Evolutionary conservation across 352 stramenopile genomes (phyloP).

Genomic region (Discostella stelligera): DNA sequence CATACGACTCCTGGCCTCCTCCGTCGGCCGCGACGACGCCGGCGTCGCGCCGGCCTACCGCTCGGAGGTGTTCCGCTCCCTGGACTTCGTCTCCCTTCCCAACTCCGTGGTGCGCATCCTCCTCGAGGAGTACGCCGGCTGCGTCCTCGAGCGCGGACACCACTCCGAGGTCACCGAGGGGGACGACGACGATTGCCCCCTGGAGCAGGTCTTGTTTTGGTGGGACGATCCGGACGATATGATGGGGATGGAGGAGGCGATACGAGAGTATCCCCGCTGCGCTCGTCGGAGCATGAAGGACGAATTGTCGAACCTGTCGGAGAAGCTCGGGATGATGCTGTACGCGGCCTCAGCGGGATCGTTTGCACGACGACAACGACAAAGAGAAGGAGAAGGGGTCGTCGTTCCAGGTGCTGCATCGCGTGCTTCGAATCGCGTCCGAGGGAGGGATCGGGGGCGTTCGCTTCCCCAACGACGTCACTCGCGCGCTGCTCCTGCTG

Average conservation of each 20-base stretch:
- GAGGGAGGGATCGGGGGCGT: conserved; percentile 27
- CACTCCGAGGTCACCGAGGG: conserved; percentile 42
- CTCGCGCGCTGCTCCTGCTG: conserved; percentile 32
- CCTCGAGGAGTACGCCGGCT: conserved; percentile 39
- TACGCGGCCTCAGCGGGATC: conserved; percentile 29
- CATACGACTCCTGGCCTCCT: conserved; percentile 34
- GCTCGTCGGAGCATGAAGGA: conserved; percentile 41
- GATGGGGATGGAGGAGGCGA: conserved; percentile 29
- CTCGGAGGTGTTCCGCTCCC: conserved; percentile 33
- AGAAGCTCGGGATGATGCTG: conserved; percentile 51
- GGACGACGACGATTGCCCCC: conserved; percentile 43
- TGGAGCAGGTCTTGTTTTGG: conserved; percentile 47
- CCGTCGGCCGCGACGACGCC: background rate
- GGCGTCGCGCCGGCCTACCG: conserved; percentile 34
- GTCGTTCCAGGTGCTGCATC: conserved; percentile 38
- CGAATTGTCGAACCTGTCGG: conserved; percentile 35
- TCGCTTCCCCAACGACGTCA: conserved; percentile 41
- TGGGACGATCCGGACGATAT: conserved; percentile 47
- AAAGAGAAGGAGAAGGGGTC: too few species aligned
- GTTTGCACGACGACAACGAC: too few species aligned
- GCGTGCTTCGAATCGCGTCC: conserved; percentile 23
- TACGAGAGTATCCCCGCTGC: conserved; percentile 38
- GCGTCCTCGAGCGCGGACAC: conserved; percentile 34
- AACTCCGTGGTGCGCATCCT: conserved; percentile 37
- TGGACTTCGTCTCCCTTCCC: conserved; percentile 32